Percentiles rank a stretch among this genome's conserved stretches.
phyloP scores from a whole-genome alignment of 2,329 filamentous ascomycete genomes.

The Sclerotinia trifoliorum region DNA sequence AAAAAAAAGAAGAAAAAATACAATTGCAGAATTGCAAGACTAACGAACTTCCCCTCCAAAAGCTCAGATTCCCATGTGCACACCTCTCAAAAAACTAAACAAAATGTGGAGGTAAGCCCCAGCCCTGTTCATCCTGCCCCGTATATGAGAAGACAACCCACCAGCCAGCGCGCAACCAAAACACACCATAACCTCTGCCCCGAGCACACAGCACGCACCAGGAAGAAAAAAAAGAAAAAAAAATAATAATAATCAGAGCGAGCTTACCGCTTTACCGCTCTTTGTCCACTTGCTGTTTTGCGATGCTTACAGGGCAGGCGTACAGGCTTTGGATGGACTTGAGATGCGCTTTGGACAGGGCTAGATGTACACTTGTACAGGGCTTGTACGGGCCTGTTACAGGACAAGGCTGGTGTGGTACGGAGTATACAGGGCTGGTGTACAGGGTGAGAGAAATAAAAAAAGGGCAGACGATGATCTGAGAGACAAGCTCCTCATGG shows the following conservation, averaged over 20 bases:
- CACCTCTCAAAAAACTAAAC: not conserved
- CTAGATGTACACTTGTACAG: constrained; percentile 4
- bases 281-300: constrained; percentile 8
- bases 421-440: too few species aligned
- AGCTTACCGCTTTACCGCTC: constrained; percentile 11
- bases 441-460: too few species aligned
- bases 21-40: not conserved
- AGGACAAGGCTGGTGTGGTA: not conserved
- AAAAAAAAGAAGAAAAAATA: not conserved
- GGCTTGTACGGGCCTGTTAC: not conserved
- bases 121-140: too few species aligned
- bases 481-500: not conserved
- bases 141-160: not conserved
- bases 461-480: not conserved
- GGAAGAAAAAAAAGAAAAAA: not conserved
- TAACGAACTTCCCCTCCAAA: not conserved
- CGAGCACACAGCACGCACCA: not conserved
- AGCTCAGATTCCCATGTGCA: constrained; percentile 9
- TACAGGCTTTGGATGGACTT: not conserved
- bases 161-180: constrained; percentile 7
- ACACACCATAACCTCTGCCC: not conserved
- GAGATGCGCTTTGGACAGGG: not conserved
- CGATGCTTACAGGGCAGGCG: not conserved
- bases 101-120: not conserved
- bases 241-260: not conserved